These are phyloP conservation scores for Botrytis fragariae DNA, from an alignment of 2,329 filamentous ascomycete genomes.

Conservation along the genomic window DNA sequence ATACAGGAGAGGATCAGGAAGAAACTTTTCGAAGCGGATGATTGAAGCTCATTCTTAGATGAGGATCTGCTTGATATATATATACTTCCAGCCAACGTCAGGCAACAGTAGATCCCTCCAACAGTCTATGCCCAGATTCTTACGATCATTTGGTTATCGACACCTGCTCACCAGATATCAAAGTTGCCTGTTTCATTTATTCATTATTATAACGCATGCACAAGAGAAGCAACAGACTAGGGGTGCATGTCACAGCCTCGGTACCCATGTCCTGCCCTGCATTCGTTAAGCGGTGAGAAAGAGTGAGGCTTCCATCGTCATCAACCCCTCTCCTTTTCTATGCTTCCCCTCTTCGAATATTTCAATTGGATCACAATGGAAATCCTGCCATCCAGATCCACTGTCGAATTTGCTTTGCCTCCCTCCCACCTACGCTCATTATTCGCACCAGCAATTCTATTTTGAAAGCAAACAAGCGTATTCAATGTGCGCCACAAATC, in stretches of 20 bases:
- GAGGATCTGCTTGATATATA: neutral
- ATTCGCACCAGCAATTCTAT: neutral
- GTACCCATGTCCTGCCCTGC: constrained; percentile 13
- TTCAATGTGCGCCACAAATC: neutral
- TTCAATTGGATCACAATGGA: neutral
- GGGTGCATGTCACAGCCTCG: constrained; percentile 15
- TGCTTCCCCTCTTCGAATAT: neutral
- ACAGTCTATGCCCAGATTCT: neutral
- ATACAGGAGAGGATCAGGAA: neutral
- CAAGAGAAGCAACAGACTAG: neutral
- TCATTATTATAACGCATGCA: constrained; percentile 2
- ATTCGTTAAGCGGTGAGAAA: constrained; percentile 19
- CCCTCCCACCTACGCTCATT: constrained; percentile 5
- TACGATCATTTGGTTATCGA: neutral
- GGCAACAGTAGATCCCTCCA: constrained; percentile 1
- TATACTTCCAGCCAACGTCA: constrained; percentile 14
- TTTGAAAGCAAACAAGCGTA: neutral
- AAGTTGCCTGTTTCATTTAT: constrained; percentile 1
- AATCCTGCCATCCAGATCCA: neutral
- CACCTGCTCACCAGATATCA: neutral
- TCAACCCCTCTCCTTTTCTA: neutral
- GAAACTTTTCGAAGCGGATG: neutral
- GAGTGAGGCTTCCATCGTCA: constrained; percentile 19
- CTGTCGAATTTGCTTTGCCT: neutral
- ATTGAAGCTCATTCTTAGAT: neutral